A percentile compares a stretch with the other conserved stretches of the same genome.
Conservation (phyloP, 345 rosid genomes). For the Populus ilicifolia region DNA sequence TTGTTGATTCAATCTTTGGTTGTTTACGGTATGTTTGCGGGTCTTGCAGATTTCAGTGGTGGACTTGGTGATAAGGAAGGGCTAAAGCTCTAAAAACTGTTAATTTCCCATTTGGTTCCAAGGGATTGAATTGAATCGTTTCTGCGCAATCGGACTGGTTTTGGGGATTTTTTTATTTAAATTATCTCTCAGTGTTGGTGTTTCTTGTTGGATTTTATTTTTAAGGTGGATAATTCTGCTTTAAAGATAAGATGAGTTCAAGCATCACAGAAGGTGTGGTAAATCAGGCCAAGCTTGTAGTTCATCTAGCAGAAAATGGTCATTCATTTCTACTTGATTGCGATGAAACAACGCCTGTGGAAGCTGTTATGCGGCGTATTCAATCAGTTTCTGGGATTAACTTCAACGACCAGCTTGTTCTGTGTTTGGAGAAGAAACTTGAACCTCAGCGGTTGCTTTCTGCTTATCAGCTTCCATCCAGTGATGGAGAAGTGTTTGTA, state of each 20-base stretch:
- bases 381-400: conserved; percentile 53
- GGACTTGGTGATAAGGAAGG: conserved; percentile 21
- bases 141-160: background rate
- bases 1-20: background rate
- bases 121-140: conserved; percentile 5
- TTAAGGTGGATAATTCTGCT: conserved; percentile 31
- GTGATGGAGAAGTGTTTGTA: conserved; percentile 64
- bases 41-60: conserved; percentile 17
- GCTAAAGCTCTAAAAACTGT: conserved; percentile 16
- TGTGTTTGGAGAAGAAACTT: conserved; percentile 74
- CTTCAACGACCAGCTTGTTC: conserved; percentile 77
- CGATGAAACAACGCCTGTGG: conserved; percentile 61
- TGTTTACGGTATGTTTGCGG: conserved; percentile 11
- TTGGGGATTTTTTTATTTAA: background rate
- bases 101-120: background rate
- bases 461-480: conserved; percentile 69
- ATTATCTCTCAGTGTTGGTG: background rate
- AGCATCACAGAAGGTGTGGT: conserved; percentile 46
- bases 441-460: conserved; percentile 75
- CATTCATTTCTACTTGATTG: conserved; percentile 68
- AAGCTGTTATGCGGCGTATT: conserved; percentile 62
- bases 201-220: conserved; percentile 9
- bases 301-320: conserved; percentile 88
- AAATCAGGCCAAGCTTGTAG: conserved; percentile 65
- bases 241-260: conserved; percentile 60